Conservation (phyloP, 1,284 basidiomycete genomes). For the Melampsora abietis-canadensis region DNA sequence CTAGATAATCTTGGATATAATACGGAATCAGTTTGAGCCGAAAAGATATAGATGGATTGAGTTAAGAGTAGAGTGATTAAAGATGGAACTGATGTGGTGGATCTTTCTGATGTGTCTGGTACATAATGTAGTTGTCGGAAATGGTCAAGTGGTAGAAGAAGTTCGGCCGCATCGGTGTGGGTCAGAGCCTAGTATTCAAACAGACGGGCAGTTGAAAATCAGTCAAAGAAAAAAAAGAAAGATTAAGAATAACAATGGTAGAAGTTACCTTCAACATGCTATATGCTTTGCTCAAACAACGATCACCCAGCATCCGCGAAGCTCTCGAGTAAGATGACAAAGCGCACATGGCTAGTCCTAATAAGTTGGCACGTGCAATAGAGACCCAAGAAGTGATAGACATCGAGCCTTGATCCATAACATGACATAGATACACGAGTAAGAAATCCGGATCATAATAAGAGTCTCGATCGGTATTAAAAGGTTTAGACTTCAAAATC, state of each 20-base stretch:
- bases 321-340: slow-evolving; percentile 69
- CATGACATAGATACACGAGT: slow-evolving; percentile 64
- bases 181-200: slow-evolving; percentile 17
- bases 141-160: slow-evolving; percentile 42
- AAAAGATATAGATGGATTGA: slow-evolving; percentile 72
- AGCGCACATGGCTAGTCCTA: slow-evolving; percentile 69
- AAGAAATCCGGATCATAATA: slow-evolving; percentile 78
- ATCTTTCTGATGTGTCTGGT: not conserved
- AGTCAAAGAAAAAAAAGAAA: slow-evolving; percentile 61
- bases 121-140: slow-evolving; percentile 38
- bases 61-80: slow-evolving; percentile 75
- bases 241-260: slow-evolving; percentile 55
- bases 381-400: slow-evolving; percentile 76
- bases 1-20: slow-evolving; percentile 73
- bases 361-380: slow-evolving; percentile 73
- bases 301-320: slow-evolving; percentile 53
- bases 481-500: slow-evolving; percentile 7
- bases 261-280: slow-evolving; percentile 50
- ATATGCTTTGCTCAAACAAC: slow-evolving; percentile 52
- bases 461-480: not conserved
- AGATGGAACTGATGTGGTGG: slow-evolving; percentile 62
- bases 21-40: slow-evolving; percentile 67
- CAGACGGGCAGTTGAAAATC: not conserved
- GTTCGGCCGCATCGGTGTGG: slow-evolving; percentile 41
- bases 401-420: slow-evolving; percentile 59